Evolutionary conservation across 2,329 filamentous ascomycete genomes (phyloP), one percentile per base, ranked within the genome.

Genomic region (Grosmannia serpens): DNA sequence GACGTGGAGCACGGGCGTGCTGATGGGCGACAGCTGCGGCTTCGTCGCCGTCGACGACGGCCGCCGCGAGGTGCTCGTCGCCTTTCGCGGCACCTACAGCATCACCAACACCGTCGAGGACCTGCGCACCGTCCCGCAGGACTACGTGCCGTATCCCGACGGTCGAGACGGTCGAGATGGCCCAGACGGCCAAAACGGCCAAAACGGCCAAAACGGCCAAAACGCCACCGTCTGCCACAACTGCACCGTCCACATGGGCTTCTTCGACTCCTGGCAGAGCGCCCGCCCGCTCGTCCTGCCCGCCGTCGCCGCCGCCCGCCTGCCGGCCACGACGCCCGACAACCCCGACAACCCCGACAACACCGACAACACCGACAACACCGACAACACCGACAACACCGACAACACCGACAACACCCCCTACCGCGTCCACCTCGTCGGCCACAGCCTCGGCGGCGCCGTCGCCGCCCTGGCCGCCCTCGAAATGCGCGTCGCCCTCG

Each of bases 41-140:
- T 99, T 95, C 72, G 85, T 97, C 59, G 91, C 89, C 0, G 75
- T 97, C n/a, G 91, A 94, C 62, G 88, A 95, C 67, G 71, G 70
- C 24, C 20, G 61, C 54, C 66, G 41, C 61, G 60, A 29, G 60
- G 88, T 99, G 59, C 77, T 97, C 52, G 81, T 97, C 44, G 91
- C 91, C 10, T 97, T 97, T 67, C 85, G 94, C 53, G 94, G 94
- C 27, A 97, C 94, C 17, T 96, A 97, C 72, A 96, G 91, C 64
- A 80, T 99, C 66, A 82, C 90, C 57, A 96, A 97, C 70, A 91
- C 91, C 15, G 86, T 99, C 62, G 80, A 91, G 55, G 94, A 99
- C 73, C 78, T 99, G 58, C 91, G 89, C 62, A 95, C 91, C 2
- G 78, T 92, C 2, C 91, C 91, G 15, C 92, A 97, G 70, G 83